Conservation (phyloP, 2,329 filamentous ascomycete genomes). For the Alternaria brassicicola region DNA sequence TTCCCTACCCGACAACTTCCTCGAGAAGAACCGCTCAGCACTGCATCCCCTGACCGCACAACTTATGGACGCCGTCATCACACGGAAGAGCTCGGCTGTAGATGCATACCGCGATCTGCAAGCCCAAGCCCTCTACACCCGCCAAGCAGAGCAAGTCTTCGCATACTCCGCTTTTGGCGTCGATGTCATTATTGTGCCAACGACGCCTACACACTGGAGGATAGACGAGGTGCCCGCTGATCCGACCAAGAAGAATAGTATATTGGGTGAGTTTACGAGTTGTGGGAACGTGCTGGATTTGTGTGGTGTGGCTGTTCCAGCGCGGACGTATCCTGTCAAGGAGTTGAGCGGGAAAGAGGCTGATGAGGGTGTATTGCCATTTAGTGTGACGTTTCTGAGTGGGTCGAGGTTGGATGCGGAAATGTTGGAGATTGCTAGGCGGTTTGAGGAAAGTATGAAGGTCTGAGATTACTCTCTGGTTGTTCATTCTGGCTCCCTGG, state of each 20-base stretch:
- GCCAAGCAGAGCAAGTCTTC: constrained; percentile 41
- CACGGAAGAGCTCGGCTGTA: constrained; percentile 38
- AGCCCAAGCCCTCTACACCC: constrained; percentile 39
- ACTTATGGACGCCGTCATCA: constrained; percentile 45
- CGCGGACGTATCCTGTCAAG: constrained; percentile 47
- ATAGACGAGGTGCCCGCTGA: constrained; percentile 59
- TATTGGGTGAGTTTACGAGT: constrained; percentile 59
- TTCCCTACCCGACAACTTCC: constrained; percentile 39
- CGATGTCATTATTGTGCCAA: constrained; percentile 59
- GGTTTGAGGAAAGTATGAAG: constrained; percentile 26
- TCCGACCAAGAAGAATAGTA: constrained; percentile 61
- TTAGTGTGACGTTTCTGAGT: constrained; percentile 51
- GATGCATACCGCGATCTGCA: constrained; percentile 44
- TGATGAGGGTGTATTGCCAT: constrained; percentile 44
- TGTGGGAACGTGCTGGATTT: constrained; percentile 67
- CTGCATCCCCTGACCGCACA: constrained; percentile 59
- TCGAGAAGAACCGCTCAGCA: constrained; percentile 41
- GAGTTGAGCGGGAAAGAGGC: constrained; percentile 36
- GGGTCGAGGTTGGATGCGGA: constrained; percentile 48
- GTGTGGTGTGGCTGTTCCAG: constrained; percentile 54
- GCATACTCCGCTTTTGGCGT: constrained; percentile 34
- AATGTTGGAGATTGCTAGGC: constrained; percentile 49
- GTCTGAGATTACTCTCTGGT: not conserved
- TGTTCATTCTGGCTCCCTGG: too few relatives aligned
- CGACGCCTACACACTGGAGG: constrained; percentile 56